Base-by-base conservation (phyloP, 2,329 filamentous ascomycete species). In the Aspergillus amoenus region DNA sequence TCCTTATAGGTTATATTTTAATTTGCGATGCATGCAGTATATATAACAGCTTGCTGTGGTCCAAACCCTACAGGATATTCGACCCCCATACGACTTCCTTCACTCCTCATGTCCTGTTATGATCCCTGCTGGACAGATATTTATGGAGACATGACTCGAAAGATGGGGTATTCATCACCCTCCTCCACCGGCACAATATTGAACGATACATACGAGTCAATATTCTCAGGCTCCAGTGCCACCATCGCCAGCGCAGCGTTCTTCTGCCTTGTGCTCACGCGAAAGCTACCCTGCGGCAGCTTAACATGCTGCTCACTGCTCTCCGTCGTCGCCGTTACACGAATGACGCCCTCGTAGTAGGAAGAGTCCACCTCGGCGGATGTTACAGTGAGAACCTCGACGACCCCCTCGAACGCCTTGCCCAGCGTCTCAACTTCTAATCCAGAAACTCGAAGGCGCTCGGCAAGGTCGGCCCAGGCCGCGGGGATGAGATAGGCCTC, bases 131-230 rank as follows among this genome's bases (percentile, higher is more conserved):
- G 21, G 21, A 21, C 21, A 21, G 21, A 21, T 21, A 21, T 21
- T 21, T 21, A 21, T 21, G 21, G 7, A 3, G 52, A 41, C 52
- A 55, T 41, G 4, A 48, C 21, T 44, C 43, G 48, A 30, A 55
- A 55, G 22, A 48, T 24, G 0, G 52, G 52, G 4, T 55, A 55
- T 21, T 55, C 52, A 41, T 55, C 52, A 30, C 24, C 27, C 22
- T 34, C n/a, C 44, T 55, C 52, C 32, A 55, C 43, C 2, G 52
- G 43, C 30, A 55, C 44, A 42, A 55, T 55, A 42, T 55, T 55
- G 27, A 55, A 55, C n/a, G 52, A 55, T 30, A 55, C 52, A 22
- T 55, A 55, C 8, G 52, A 55, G 52, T 55, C 52, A 47, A 55
- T 55, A 48, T 55, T 55, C 52, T 55, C 52, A 22, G 52, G 52